Evolutionary conservation across 1,284 basidiomycete genomes (phyloP).

Genomic region (Sporisorium reilianum): DNA sequence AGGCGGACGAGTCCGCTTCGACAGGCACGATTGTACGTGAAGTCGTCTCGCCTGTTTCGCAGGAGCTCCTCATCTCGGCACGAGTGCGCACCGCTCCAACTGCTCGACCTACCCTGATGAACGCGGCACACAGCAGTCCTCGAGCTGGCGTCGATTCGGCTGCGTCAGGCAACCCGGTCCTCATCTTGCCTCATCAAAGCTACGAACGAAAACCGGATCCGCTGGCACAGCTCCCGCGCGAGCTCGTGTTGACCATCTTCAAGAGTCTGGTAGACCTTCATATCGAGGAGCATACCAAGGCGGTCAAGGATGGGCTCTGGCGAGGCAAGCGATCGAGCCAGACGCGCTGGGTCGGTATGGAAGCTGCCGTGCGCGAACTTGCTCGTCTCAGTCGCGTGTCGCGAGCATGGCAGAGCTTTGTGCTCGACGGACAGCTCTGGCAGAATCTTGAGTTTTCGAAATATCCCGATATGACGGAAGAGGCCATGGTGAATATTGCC

Average conservation of each 20-base stretch:
- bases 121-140: constrained; percentile 30
- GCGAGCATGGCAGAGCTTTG: constrained; percentile 80
- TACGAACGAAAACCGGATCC: constrained; percentile 20
- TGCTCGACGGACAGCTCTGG: constrained; percentile 91
- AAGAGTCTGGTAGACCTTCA: constrained; percentile 34
- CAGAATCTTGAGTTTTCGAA: constrained; percentile 71
- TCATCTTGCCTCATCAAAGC: constrained; percentile 29
- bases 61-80: constrained; percentile 44
- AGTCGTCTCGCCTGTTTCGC: constrained; percentile 30
- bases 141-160: constrained; percentile 35
- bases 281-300: constrained; percentile 24
- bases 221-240: constrained; percentile 38
- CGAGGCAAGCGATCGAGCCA: constrained; percentile 29
- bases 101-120: constrained; percentile 31
- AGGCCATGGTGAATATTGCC: constrained; percentile 40
- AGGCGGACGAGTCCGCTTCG: not conserved
- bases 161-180: constrained; percentile 14
- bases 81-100: constrained; percentile 21
- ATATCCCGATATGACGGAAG: constrained; percentile 70
- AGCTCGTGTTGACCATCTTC: constrained; percentile 37
- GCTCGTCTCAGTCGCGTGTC: constrained; percentile 76
- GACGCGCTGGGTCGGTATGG: constrained; percentile 34
- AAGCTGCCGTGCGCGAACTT: constrained; percentile 44
- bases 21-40: constrained; percentile 19
- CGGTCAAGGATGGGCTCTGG: constrained; percentile 27